Base-by-base conservation (phyloP, 257 asterid genomes). In the Linderniella brevidens region DNA sequence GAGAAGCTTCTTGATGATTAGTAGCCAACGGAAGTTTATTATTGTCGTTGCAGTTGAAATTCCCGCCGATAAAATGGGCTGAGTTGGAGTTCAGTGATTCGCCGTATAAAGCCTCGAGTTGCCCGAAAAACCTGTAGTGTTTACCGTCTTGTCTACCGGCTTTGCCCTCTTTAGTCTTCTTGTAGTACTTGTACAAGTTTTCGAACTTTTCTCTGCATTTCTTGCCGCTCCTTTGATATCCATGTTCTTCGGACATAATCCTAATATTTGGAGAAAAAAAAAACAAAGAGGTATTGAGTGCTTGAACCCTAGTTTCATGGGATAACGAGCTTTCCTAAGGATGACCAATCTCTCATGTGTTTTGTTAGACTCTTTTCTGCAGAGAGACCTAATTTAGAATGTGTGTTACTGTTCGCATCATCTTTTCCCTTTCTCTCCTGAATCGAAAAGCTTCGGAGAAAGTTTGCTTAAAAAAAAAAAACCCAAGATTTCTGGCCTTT, bases 191-290 rank as follows among this genome's bases (percentile, higher is more conserved):
- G 76, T 90, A 85, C 62, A 90, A 55, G 57, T 90, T 90, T 66
- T 90, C 99, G 17, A 90, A 90, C 47, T 90, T 90, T 69, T 90
- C 99, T 55, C 94, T 79, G 76, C 99, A 90, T 68, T 90, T 90
- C 58, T 85, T 90, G 35, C 99, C 96, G 51, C 86, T 80, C 50
- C 99, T 82, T 53, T 77, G 92, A 56, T 85, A 90, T 5, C 94
- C 90, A 57, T 85, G 80, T 20, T 90, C 93, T 52, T 90, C 96
- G 4, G 68, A 75, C 99, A 90, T 77, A 36, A 90, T 85, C 84
- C 99, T 90, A 77, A 16, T 43, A 20, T 6, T 11, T 25, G 14
- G 35, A 20, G 17, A 38, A 37, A 41, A 17, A 17, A n/a, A 17
- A 29, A 17, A 43, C 29, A 11, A 18, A 16, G 6, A 16, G 6